phyloP scores from a whole-genome alignment of 1,284 basidiomycete species.

The Salmacisia buchloeana region DNA sequence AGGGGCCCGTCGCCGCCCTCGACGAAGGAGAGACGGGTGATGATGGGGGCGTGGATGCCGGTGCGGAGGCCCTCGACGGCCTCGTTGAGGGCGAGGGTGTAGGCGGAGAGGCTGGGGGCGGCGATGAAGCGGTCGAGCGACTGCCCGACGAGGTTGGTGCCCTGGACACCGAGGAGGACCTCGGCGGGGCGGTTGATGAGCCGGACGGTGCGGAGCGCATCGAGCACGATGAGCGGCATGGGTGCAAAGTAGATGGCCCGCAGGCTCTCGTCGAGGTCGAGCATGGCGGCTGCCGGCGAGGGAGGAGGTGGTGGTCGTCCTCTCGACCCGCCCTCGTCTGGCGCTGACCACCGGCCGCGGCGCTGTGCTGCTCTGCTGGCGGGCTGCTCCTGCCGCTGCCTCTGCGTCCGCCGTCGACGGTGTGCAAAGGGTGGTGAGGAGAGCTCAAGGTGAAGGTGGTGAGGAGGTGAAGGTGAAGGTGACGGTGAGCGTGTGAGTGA shows the following conservation, averaged over 20 bases:
- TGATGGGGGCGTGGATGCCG: slow-evolving; percentile 14
- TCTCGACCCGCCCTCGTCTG: background rate
- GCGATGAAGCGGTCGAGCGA: slow-evolving; percentile 30
- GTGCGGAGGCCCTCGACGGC: slow-evolving; percentile 11
- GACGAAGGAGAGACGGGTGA: slow-evolving; percentile 33
- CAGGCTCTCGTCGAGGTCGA: slow-evolving; percentile 45
- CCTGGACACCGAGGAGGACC: slow-evolving; percentile 12
- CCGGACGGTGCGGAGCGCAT: slow-evolving; percentile 32
- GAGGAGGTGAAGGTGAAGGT: too few relatives aligned
- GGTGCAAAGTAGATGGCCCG: slow-evolving; percentile 45
- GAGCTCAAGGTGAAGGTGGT: too few relatives aligned
- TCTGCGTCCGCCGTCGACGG: too few relatives aligned
- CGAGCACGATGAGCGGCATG: slow-evolving; percentile 38
- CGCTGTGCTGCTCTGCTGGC: too few relatives aligned
- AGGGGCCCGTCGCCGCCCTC: slow-evolving; percentile 24
- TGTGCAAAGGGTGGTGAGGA: too few relatives aligned
- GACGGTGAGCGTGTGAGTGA: too few relatives aligned
- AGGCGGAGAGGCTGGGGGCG: slow-evolving; percentile 15
- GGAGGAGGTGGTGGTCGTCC: background rate
- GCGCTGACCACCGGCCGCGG: too few relatives aligned
- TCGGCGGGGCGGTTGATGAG: slow-evolving; percentile 44
- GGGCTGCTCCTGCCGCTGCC: too few relatives aligned
- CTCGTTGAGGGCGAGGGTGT: slow-evolving; percentile 30
- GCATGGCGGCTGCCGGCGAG: slow-evolving; percentile 22
- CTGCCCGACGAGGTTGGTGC: slow-evolving; percentile 23